Evolutionary conservation across 495 filamentous ascomycete genomes (phyloP).

Genomic region (Xylaria curta): DNA sequence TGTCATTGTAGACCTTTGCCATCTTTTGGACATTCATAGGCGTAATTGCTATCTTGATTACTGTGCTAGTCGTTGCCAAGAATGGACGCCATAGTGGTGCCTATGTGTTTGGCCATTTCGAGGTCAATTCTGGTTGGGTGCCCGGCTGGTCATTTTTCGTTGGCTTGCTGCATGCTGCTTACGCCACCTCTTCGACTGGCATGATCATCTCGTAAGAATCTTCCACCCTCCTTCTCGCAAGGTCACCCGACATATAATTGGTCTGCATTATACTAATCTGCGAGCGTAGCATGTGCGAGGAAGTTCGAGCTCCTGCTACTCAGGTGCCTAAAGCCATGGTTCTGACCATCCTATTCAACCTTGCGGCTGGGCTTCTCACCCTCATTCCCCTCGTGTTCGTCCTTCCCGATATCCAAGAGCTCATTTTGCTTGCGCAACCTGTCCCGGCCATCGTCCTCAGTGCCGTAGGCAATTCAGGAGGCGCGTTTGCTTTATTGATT

Average conservation of each 20-base stretch:
- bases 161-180: conserved; percentile 55
- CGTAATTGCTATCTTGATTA: conserved; percentile 52
- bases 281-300: conserved; percentile 53
- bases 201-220: conserved; percentile 55
- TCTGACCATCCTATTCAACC: conserved; percentile 55
- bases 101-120: conserved; percentile 53
- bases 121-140: conserved; percentile 55
- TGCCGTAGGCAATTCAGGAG: conserved; percentile 53
- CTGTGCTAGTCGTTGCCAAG: conserved; percentile 53
- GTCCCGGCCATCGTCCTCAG: conserved; percentile 53
- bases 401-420: conserved; percentile 51
- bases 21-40: conserved; percentile 59
- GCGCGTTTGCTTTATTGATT: conserved; percentile 53
- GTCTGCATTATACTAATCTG: conserved; percentile 18
- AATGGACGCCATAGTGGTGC: conserved; percentile 48
- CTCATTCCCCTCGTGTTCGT: conserved; percentile 59
- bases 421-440: conserved; percentile 52
- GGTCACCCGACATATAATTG: conserved; percentile 2
- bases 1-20: conserved; percentile 49
- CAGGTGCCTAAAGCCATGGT: conserved; percentile 62
- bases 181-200: conserved; percentile 59
- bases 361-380: conserved; percentile 54
- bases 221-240: not conserved
- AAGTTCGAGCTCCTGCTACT: conserved; percentile 53
- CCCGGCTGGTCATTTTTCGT: conserved; percentile 57